Conservation (phyloP, 768 basidiomycete species). For the Mycena amicta region DNA sequence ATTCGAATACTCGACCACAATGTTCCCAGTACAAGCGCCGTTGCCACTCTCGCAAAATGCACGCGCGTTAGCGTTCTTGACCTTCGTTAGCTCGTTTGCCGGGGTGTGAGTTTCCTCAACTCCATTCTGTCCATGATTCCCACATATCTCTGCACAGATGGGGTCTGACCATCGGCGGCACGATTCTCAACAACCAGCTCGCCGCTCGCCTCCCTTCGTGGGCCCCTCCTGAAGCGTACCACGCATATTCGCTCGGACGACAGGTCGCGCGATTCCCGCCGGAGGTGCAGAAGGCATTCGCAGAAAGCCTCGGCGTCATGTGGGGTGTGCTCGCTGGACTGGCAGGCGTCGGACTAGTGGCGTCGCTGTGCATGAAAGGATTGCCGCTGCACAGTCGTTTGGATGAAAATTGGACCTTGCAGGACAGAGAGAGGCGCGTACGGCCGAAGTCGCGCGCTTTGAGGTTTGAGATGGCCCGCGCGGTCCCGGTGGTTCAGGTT, state of each 20-base stretch:
- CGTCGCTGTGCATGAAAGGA: constrained; percentile 29
- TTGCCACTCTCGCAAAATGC: constrained; percentile 31
- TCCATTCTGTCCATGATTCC: constrained; percentile 2
- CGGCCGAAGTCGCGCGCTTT: no score
- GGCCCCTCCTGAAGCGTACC: constrained; percentile 4
- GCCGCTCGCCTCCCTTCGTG: constrained; percentile 25
- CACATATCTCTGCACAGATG: no score
- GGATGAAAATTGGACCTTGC: constrained; percentile 35
- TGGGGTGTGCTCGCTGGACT: constrained; percentile 35
- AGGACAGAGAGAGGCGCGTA: not conserved
- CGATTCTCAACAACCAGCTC: constrained; percentile 39
- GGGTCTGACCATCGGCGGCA: constrained; percentile 36
- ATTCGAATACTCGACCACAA: no score
- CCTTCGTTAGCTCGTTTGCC: constrained; percentile 21
- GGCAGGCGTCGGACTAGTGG: constrained; percentile 27
- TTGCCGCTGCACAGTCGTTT: constrained; percentile 29
- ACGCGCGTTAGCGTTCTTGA: constrained; percentile 39
- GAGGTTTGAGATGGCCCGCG: no score
- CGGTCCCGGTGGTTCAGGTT: no score
- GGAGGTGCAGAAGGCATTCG: constrained; percentile 24
- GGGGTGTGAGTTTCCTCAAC: constrained; percentile 4
- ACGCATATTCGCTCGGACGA: constrained; percentile 34
- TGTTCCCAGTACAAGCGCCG: constrained; percentile 22
- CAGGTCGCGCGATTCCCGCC: constrained; percentile 23
- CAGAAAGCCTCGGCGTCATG: constrained; percentile 28